These are phyloP conservation scores for Castanea mollissima DNA, from an alignment of 306 rosid genomes.

Conservation along the genomic window DNA sequence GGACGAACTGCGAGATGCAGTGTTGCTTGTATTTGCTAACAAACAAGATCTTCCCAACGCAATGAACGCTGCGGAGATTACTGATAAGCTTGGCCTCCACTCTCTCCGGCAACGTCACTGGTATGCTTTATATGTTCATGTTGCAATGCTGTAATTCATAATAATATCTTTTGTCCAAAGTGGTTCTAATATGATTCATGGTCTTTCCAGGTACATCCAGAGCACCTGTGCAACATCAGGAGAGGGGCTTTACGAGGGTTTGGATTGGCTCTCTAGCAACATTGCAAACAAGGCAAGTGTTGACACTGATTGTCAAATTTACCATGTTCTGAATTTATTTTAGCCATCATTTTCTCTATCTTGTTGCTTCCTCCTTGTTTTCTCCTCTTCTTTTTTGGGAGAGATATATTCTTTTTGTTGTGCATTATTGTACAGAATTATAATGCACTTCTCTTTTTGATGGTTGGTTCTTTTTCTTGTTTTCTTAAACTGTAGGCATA, in stretches of 20 bases:
- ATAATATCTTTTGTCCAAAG: not conserved
- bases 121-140: constrained; percentile 34
- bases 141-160: not conserved
- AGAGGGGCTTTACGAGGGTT: constrained; percentile 96
- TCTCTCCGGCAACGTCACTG: constrained; percentile 99
- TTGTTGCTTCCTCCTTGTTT: too few species aligned
- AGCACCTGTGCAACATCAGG: constrained; percentile 99
- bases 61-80: constrained; percentile 99
- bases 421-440: not conserved
- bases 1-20: constrained; percentile 99
- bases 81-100: constrained; percentile 99
- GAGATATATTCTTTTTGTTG: not conserved
- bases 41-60: constrained; percentile 99
- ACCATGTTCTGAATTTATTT: not conserved
- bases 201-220: constrained; percentile 89
- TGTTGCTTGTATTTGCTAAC: constrained; percentile 97
- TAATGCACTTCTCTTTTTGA: not conserved
- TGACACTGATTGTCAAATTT: not conserved
- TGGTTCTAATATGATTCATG: constrained; percentile 19
- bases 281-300: constrained; percentile 84
- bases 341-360: not conserved
- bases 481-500: constrained; percentile 51
- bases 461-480: not conserved
- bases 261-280: constrained; percentile 99
- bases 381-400: not conserved